A percentile compares a stretch with the other conserved stretches of the same genome.
Evolutionary conservation across 1,139 yeast genomes (phyloP).

Genomic region (Hyphopichia buzzinii): DNA sequence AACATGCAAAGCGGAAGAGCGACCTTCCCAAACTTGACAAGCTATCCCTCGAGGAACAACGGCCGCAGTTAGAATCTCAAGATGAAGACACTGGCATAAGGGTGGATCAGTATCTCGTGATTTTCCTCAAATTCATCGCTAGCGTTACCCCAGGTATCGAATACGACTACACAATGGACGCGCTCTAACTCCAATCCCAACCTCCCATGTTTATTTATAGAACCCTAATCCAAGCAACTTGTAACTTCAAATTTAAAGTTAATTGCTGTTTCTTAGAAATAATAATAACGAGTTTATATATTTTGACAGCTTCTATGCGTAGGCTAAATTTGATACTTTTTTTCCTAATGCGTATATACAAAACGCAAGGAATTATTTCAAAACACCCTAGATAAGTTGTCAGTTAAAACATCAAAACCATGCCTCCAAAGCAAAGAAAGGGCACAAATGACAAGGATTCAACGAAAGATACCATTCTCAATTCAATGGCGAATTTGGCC

Average conservation of each 20-base stretch:
- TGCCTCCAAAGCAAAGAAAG: constrained; percentile 3
- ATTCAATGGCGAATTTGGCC: constrained; percentile 1
- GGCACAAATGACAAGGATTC: neutral
- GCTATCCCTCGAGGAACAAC: constrained; percentile 41
- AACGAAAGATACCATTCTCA: neutral
- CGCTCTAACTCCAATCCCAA: constrained; percentile 36
- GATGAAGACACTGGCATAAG: constrained; percentile 52
- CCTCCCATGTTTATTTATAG: too few species aligned
- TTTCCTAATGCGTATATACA: neutral
- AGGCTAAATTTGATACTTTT: neutral
- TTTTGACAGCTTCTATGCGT: neutral
- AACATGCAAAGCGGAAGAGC: constrained; percentile 36
- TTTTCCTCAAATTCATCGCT: constrained; percentile 88
- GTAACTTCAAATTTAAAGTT: too few species aligned
- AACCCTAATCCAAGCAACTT: too few species aligned
- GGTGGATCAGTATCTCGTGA: constrained; percentile 86
- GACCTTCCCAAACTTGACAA: constrained; percentile 31
- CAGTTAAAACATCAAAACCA: too few species aligned
- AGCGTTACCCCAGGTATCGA: constrained; percentile 98
- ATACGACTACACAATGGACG: constrained; percentile 96
- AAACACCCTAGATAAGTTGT: too few species aligned
- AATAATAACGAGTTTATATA: too few species aligned
- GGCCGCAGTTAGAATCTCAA: constrained; percentile 22
- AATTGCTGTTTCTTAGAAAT: too few species aligned
- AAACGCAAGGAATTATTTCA: too few species aligned